Conservation (phyloP, 148 eudicot genomes). For the Agrostemma githago region DNA sequence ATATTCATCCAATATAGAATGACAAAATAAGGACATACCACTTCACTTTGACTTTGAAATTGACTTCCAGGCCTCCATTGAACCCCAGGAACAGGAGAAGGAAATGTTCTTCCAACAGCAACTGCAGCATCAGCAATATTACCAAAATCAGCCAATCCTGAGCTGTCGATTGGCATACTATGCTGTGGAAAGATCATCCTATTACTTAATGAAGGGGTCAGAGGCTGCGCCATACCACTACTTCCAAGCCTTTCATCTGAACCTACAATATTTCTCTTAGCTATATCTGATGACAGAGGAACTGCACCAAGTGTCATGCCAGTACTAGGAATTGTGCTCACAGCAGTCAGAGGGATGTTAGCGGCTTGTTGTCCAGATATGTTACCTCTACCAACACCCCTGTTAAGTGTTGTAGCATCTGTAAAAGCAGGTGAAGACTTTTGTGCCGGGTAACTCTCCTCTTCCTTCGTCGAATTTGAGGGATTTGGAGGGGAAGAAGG, state of each 20-base stretch:
- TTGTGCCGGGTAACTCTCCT: constrained; percentile 63
- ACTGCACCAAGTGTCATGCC: constrained; percentile 46
- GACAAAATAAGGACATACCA: constrained; percentile 42
- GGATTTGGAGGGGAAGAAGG: constrained; percentile 46
- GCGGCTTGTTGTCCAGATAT: constrained; percentile 49
- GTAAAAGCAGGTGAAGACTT: constrained; percentile 64
- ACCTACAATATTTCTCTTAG: constrained; percentile 65
- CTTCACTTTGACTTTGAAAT: constrained; percentile 77
- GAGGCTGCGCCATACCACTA: constrained; percentile 48
- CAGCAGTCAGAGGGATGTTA: constrained; percentile 49
- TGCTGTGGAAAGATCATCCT: constrained; percentile 40
- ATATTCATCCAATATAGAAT: too few relatives aligned
- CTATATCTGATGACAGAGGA: constrained; percentile 62
- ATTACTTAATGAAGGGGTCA: constrained; percentile 39
- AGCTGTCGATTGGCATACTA: constrained; percentile 40
- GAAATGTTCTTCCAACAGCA: constrained; percentile 57
- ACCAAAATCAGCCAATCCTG: constrained; percentile 37
- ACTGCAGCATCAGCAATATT: constrained; percentile 50
- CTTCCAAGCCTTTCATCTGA: constrained; percentile 77
- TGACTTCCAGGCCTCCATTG: constrained; percentile 99
- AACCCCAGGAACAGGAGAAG: constrained; percentile 69
- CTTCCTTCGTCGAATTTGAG: constrained; percentile 59
- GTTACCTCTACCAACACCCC: constrained; percentile 59
- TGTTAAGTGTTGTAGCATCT: constrained; percentile 43
- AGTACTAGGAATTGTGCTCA: constrained; percentile 44